Base-by-base conservation (phyloP, 495 filamentous ascomycete species). In the Friedmanniomyces simplex region DNA sequence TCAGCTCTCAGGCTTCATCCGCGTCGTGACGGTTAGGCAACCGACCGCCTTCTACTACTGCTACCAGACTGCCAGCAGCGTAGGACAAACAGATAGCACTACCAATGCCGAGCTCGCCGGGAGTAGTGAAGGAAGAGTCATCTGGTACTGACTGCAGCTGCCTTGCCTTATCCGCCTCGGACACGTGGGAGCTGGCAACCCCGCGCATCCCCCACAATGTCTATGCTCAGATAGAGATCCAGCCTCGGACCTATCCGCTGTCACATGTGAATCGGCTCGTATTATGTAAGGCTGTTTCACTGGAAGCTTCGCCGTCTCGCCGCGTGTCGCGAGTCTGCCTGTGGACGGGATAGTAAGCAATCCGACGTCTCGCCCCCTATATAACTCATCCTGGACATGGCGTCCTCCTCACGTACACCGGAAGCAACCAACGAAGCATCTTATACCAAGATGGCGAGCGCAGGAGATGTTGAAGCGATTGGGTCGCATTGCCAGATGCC, bases 401-500 rank as follows among this genome's bases (percentile, higher is more conserved):
- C 76, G n/a, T n/a, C n/a, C 11, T 67, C 72, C 45, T 67, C 70
- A 58, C 64, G 66, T 16, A 57, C 66, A 25, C 61, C 72, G 30
- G 53, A 61, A 21, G 53, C 63, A 28, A 30, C 66, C 20, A 69
- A 70, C 60, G 63, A 70, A 42, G 60, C 70, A 63, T 70, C 70
- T 60, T 82, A 74, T 69, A 84, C 76, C 13, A 73, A 74, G 67
- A 83, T 84, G 72, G 77, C 84, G 63, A 77, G 84, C 64, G 72
- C 73, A 66, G 89, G 67, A 56, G 73, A 96, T 73, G 80, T 88
- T 37, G 83, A 85, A 62, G 79, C 88, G 12, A 87, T 97, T 69
- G 93, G 93, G 65, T 81, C 82, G 54, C 89, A 95, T 75, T 98
- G 93, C 78, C 82, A 96, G 72, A 83, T 86, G 73, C 72, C 82